Evolutionary conservation across 306 rosid genomes (phyloP), one percentile per base, ranked within the genome.

Genomic region (Malus sieversii): DNA sequence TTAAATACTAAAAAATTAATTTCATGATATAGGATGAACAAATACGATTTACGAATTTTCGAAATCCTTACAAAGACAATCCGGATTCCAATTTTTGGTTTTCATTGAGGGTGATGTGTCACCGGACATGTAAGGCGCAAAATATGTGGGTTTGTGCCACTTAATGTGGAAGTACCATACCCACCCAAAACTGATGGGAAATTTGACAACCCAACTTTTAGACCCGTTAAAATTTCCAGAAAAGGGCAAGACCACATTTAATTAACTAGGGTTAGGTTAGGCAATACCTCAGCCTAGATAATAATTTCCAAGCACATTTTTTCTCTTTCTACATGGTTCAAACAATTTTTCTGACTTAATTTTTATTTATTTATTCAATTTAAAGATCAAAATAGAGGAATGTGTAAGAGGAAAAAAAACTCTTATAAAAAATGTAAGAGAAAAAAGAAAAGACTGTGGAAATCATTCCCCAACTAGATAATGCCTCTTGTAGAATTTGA

Each of bases 111-210:
- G 27, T 80, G 38, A 63, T 15, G n/a, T 33, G 75, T 29, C 22
- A 57, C 63, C 74, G 77, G 82, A 27, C 74, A 83, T 80, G 81
- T 80, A 30, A 65, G 3, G 35, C 42, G 69, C 79, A 86, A 79
- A 75, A 82, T 51, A 10, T 75, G 82, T 84, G 86, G 86, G 85
- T 81, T 75, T 83, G 78, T 86, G 86, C 84, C 77, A 73, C 86
- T 66, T 71, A 72, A 66, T 42, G 81, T 78, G 79, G 51, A 40
- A 67, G 60, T 79, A 67, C 52, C 62, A 67, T 38, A 48, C 65
- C 72, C 22, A 61, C 18, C 22, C 42, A 5, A 20, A 10, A 27
- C 66, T 27, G 66, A 25, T 61, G 38, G 66, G 66, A 16, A 13
- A 61, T 27, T 61, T 64, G 22, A 64, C 68, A 64, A 64, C 44